Evolutionary conservation across 2,329 filamentous ascomycete species (phyloP), one percentile per base, ranked within the genome.

Genomic region (Xylaria sp.): DNA sequence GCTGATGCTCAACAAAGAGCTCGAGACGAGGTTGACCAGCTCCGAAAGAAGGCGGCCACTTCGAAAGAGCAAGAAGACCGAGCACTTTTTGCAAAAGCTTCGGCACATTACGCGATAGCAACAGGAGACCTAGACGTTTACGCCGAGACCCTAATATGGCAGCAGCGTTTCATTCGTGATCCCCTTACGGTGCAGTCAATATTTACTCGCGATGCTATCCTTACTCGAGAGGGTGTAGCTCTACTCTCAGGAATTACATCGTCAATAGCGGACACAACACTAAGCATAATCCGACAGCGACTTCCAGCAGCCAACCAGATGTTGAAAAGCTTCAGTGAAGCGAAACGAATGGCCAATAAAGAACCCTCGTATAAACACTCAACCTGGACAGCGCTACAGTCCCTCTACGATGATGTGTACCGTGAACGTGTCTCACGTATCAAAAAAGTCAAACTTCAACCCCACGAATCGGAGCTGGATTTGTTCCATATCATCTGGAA

Each of bases 161-260:
- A 68, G 44, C 64, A 69, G 7, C 65, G 68, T 15, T 70, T 68
- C 23, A 59, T 68, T 20, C 58, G 63, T 26, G 68, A 70, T n/a
- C 36, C 58, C 9, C 15, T 63, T 59, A 63, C 68, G 7, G 40
- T 49, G 17, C 44, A 44, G 7, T n/a, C 40, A 2, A 59, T 70
- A 28, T 70, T 68, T 53, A 3, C 44, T 10, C 1, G 1, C 10
- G 49, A 66, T 54, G 40, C 51, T n/a, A 38, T 68, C 49, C 54
- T 54, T 31, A 66, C 62, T 49, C 10, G 1, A 7, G 68, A 70
- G 49, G 66, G 68, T 33, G 23, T 68, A 4, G 59, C 51, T 53
- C 36, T 70, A 28, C 66, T 70, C 40, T 68, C 68, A 31, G 68
- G 68, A 15, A 57, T 70, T 17, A 9, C 40, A n/a, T 60, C 58